phyloP scores from a whole-genome alignment of 208 protist species.

The Crithidia bombi region DNA sequence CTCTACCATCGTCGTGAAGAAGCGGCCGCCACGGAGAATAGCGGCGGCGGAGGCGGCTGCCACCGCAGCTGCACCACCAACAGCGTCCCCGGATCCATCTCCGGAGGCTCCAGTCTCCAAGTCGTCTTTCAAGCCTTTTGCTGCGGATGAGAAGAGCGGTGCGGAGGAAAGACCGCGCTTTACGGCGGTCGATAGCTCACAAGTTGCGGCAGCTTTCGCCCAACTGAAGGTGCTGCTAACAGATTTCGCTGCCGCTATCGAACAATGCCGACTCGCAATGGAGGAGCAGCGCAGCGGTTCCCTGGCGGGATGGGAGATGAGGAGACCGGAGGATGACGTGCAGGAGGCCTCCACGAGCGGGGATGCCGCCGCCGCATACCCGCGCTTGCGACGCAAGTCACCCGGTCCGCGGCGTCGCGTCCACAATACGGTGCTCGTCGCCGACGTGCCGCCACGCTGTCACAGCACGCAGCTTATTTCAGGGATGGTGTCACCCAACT shows the following conservation, averaged over 20 bases:
- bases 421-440: conserved; percentile 13
- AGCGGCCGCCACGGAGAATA: conserved; percentile 12
- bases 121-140: background rate
- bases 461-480: background rate
- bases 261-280: conserved; percentile 23
- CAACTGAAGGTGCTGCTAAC: conserved; percentile 21
- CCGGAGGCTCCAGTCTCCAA: background rate
- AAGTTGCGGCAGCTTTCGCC: conserved; percentile 16
- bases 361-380: background rate
- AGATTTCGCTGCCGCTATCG: conserved; percentile 28
- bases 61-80: background rate
- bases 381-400: conserved; percentile 5
- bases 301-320: conserved; percentile 6
- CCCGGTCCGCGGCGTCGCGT: conserved; percentile 1
- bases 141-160: background rate
- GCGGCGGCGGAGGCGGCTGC: conserved; percentile 12
- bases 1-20: conserved; percentile 18
- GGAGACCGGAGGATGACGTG: background rate
- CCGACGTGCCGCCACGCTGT: conserved; percentile 11
- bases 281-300: conserved; percentile 15
- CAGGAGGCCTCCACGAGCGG: background rate
- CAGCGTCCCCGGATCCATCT: background rate
- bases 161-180: background rate
- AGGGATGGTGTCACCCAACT: conserved; percentile 5
- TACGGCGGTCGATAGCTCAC: background rate